These are phyloP conservation scores for Saturnispora gosingensis DNA, from an alignment of 805 yeast species.

Conservation along the genomic window DNA sequence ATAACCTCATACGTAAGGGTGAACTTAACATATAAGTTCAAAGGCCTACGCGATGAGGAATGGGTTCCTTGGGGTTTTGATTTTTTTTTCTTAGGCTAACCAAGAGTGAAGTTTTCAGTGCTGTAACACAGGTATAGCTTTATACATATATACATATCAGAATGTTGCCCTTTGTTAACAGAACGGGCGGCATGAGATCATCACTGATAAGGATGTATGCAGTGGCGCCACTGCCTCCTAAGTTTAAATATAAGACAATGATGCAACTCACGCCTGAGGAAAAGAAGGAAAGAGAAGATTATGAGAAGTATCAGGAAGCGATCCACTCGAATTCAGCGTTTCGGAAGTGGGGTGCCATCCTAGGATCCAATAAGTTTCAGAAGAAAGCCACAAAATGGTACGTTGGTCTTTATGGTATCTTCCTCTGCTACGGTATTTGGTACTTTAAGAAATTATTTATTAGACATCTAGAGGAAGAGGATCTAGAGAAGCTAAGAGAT, in stretches of 20 bases:
- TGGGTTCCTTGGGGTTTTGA: neutral
- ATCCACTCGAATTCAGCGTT: slow-evolving; percentile 27
- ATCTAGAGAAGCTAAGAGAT: slow-evolving; percentile 23
- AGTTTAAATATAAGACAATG: slow-evolving; percentile 22
- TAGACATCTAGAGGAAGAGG: slow-evolving; percentile 51
- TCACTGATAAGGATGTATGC: neutral
- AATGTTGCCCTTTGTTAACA: neutral
- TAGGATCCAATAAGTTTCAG: slow-evolving; percentile 48
- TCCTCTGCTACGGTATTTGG: slow-evolving; percentile 49
- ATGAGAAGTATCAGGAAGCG: slow-evolving; percentile 25
- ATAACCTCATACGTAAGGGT: no score
- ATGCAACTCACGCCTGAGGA: slow-evolving; percentile 24
- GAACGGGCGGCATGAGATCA: neutral
- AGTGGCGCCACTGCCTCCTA: slow-evolving; percentile 16
- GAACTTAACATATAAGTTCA: no score
- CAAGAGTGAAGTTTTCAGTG: neutral
- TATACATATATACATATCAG: neutral
- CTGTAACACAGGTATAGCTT: no score
- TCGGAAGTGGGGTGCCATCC: slow-evolving; percentile 43
- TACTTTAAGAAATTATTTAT: slow-evolving; percentile 59
- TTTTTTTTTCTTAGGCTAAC: neutral
- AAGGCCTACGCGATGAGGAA: neutral
- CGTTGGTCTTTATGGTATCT: slow-evolving; percentile 47
- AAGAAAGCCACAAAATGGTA: slow-evolving; percentile 56
- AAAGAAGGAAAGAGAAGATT: slow-evolving; percentile 22